Conservation (phyloP, 2,329 filamentous ascomycete genomes). For the Hymenoscyphus infarciens region DNA sequence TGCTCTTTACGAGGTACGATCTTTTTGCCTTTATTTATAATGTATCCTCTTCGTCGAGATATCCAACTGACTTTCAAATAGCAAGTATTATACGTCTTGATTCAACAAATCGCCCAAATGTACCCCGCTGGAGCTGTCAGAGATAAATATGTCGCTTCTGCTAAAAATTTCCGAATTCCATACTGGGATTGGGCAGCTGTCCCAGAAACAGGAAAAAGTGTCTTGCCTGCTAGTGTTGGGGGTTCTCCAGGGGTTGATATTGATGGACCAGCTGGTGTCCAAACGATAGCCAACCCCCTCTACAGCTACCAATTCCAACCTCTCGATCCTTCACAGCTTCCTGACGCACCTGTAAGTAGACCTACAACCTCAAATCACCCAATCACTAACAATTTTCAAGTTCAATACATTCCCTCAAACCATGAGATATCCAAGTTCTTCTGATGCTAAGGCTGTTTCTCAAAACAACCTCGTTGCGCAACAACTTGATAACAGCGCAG, state of each 20-base stretch:
- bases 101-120: constrained; percentile 42
- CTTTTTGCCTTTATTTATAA: background rate
- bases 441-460: constrained; percentile 46
- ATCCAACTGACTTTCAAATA: constrained; percentile 31
- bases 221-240: constrained; percentile 47
- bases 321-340: constrained; percentile 47
- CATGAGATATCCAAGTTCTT: constrained; percentile 49
- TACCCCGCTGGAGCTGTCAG: constrained; percentile 30
- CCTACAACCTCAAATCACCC: background rate
- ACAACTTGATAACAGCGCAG: constrained; percentile 50
- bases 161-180: constrained; percentile 41
- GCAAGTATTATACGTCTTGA: constrained; percentile 50
- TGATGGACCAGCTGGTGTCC: constrained; percentile 48
- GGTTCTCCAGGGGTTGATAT: constrained; percentile 44
- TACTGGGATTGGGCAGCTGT: constrained; percentile 48
- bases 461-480: constrained; percentile 55
- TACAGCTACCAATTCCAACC: constrained; percentile 48
- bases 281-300: constrained; percentile 48
- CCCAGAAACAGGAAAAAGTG: constrained; percentile 46
- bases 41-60: background rate
- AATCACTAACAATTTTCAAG: constrained; percentile 36
- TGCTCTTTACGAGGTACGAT: constrained; percentile 51
- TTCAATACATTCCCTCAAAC: constrained; percentile 59
- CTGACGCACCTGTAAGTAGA: constrained; percentile 53
- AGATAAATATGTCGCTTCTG: constrained; percentile 44